Evolutionary conservation across 2,329 filamentous ascomycete species (phyloP).

Genomic region (Aspergillus fijiensis): DNA sequence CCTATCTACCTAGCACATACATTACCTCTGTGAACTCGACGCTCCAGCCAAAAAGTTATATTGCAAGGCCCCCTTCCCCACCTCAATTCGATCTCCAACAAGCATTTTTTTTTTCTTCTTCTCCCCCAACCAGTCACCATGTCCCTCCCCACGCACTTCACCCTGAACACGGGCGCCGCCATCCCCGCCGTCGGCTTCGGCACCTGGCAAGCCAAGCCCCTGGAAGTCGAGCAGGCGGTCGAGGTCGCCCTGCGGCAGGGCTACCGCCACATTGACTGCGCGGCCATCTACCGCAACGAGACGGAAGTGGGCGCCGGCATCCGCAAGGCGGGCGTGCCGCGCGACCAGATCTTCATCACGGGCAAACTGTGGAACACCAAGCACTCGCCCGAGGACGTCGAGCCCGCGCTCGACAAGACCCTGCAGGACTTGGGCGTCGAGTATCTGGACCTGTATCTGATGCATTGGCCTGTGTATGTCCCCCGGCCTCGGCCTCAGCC

Average conservation of each 20-base stretch:
- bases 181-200: conserved; percentile 1
- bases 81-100: background rate
- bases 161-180: background rate
- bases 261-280: conserved; percentile 51
- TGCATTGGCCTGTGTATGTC: conserved; percentile 25
- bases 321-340: conserved; percentile 62
- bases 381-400: conserved; percentile 62
- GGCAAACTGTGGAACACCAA: conserved; percentile 82
- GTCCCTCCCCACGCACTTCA: background rate
- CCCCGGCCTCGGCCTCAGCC: too few relatives aligned
- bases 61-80: too few relatives aligned
- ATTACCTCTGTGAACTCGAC: too few relatives aligned
- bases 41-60: too few relatives aligned
- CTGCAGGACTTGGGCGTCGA: conserved; percentile 53
- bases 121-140: background rate
- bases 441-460: background rate
- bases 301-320: conserved; percentile 66
- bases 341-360: conserved; percentile 68
- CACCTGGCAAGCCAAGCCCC: background rate
- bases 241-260: conserved; percentile 42
- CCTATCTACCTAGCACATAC: too few relatives aligned
- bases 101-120: background rate
- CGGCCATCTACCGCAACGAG: conserved; percentile 76
- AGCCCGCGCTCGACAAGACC: conserved; percentile 60
- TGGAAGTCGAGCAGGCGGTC: background rate